These are phyloP conservation scores for Penicillium sp. DNA, from an alignment of 2,329 filamentous ascomycete species.

Conservation along the genomic window DNA sequence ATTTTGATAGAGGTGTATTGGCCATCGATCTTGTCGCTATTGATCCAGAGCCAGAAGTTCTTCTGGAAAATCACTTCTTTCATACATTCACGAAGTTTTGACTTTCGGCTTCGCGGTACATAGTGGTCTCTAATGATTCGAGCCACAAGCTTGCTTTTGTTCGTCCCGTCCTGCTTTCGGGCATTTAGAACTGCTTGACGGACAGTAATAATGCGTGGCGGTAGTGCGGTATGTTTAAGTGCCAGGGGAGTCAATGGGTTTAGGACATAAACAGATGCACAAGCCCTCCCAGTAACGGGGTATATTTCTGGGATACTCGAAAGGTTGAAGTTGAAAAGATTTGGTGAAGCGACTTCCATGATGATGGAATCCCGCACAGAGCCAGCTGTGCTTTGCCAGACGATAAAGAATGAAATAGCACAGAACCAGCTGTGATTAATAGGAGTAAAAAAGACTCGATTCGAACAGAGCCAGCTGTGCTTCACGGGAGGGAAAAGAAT, in stretches of 20 bases:
- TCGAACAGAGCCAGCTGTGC: background rate
- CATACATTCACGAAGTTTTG: background rate
- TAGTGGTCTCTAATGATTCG: background rate
- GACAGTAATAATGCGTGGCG: background rate
- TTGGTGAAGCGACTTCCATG: background rate
- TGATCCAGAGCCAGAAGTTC: background rate
- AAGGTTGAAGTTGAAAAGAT: background rate
- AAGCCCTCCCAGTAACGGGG: background rate
- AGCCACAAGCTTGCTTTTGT: background rate
- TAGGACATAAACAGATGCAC: background rate
- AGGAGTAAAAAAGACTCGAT: background rate
- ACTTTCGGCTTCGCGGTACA: background rate
- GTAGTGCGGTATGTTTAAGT: background rate
- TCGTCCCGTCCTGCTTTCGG: background rate
- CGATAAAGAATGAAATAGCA: background rate
- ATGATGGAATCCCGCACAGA: background rate
- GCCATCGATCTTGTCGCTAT: background rate
- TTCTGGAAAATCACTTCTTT: background rate
- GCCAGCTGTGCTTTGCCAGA: background rate
- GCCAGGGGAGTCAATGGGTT: background rate
- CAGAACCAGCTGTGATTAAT: background rate
- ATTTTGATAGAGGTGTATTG: background rate
- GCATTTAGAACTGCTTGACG: background rate
- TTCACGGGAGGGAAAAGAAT: background rate
- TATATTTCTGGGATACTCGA: background rate